Conservation (phyloP, 208 protist genomes). For the Kentomonas sorsogonicus region DNA sequence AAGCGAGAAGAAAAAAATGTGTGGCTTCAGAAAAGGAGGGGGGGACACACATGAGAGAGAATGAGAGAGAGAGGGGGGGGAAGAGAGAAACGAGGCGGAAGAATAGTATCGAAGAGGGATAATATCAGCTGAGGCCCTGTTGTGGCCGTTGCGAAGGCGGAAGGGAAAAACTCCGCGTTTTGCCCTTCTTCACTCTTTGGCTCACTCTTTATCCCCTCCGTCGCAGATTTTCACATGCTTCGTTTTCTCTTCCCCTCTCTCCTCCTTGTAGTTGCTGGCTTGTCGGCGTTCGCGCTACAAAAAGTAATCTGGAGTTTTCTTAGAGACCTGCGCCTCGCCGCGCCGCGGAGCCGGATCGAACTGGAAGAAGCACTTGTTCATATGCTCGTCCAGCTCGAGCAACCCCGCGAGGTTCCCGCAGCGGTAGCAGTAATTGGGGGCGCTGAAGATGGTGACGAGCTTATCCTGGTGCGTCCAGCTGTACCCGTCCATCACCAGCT, state of each 20-base stretch:
- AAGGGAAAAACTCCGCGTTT: too few species aligned
- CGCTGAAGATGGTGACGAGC: slow-evolving; percentile 98
- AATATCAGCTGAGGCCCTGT: too few species aligned
- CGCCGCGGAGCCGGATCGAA: slow-evolving; percentile 98
- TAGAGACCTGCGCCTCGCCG: slow-evolving; percentile 97
- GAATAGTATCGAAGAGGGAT: too few species aligned
- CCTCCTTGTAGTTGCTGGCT: background rate
- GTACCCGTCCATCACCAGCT: slow-evolving; percentile 98
- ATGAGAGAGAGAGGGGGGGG: too few species aligned
- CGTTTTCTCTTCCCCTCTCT: background rate
- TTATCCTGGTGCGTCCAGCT: slow-evolving; percentile 97
- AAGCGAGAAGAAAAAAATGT: slow-evolving; percentile 1
- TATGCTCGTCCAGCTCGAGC: slow-evolving; percentile 98
- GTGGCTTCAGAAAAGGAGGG: background rate
- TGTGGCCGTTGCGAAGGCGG: too few species aligned
- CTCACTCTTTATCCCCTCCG: background rate
- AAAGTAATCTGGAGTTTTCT: slow-evolving; percentile 98
- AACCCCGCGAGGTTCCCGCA: slow-evolving; percentile 97
- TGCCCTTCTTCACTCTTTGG: background rate
- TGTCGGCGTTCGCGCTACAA: slow-evolving; percentile 47
- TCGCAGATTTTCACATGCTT: background rate
- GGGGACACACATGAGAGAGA: too few species aligned
- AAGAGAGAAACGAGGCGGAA: too few species aligned
- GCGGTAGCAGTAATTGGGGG: slow-evolving; percentile 99
- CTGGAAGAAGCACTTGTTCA: slow-evolving; percentile 98